These are phyloP conservation scores for Apiotrichum laibachii DNA, from an alignment of 1,284 basidiomycete genomes.

Conservation along the genomic window DNA sequence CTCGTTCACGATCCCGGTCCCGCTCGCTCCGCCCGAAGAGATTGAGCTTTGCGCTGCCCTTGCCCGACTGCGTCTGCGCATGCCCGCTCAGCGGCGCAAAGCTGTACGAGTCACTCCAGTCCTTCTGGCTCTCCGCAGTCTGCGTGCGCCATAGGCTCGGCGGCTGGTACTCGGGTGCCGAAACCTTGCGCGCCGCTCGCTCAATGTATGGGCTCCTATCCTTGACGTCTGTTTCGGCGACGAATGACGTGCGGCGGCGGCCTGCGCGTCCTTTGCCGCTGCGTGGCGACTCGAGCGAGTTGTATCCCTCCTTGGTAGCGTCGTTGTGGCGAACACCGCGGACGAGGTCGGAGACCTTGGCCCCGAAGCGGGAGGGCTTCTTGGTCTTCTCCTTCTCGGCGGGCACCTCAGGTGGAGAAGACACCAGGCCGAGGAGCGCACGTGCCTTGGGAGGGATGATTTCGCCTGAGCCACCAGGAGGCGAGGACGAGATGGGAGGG, in stretches of 20 bases:
- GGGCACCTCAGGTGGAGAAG: background rate
- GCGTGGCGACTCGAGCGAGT: no score
- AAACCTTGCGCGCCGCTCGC: no score
- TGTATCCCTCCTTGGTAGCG: no score
- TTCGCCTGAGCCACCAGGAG: background rate
- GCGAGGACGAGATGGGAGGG: background rate
- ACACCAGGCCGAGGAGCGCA: background rate
- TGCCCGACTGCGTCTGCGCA: background rate
- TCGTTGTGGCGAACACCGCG: no score
- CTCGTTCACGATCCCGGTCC: background rate
- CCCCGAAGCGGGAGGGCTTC: background rate
- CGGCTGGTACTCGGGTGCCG: background rate
- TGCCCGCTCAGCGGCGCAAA: slow-evolving; percentile 2
- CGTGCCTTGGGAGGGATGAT: background rate
- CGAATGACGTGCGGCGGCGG: no score
- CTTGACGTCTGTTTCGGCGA: no score
- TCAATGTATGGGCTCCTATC: no score
- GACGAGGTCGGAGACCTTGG: no score
- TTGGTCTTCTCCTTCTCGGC: background rate
- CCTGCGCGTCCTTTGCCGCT: no score
- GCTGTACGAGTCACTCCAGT: background rate
- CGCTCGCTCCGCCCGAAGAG: background rate
- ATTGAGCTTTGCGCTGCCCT: background rate
- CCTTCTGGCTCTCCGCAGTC: background rate
- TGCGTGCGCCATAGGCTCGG: background rate